Conservation (phyloP, 345 rosid genomes). For the Rhodomyrtus tomentosa region DNA sequence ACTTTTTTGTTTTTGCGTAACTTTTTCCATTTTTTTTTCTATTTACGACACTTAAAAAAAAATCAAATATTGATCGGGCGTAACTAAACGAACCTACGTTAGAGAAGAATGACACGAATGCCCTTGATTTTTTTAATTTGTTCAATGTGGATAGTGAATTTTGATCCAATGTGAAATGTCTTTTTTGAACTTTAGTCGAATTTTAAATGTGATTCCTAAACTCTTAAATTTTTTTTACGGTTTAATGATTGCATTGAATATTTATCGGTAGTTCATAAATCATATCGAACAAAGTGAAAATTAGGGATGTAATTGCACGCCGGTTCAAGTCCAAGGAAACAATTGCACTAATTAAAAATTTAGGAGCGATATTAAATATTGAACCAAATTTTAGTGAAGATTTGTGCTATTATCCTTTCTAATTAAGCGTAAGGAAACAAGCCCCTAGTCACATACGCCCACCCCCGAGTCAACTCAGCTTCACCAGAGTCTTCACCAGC, state of each 20-base stretch:
- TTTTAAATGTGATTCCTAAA: too few species aligned
- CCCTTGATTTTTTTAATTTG: too few species aligned
- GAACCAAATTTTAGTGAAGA: background rate
- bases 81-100: background rate
- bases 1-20: background rate
- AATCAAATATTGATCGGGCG: too few species aligned
- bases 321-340: fast-evolving
- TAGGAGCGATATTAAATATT: fast-evolving
- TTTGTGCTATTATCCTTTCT: background rate
- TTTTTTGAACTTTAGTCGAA: too few species aligned
- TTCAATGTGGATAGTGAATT: too few species aligned
- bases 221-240: background rate
- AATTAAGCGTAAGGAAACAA: background rate
- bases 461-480: background rate
- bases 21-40: background rate
- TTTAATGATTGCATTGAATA: fast-evolving
- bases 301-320: fast-evolving
- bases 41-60: too few species aligned
- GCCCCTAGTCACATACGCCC: background rate
- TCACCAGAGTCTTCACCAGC: background rate
- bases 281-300: fast-evolving
- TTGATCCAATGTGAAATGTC: too few species aligned
- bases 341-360: fast-evolving
- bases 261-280: fast-evolving
- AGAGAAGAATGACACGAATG: fast-evolving